Evolutionary conservation across 2,329 filamentous ascomycete genomes (phyloP).

Genomic region (Xylaria sp.): DNA sequence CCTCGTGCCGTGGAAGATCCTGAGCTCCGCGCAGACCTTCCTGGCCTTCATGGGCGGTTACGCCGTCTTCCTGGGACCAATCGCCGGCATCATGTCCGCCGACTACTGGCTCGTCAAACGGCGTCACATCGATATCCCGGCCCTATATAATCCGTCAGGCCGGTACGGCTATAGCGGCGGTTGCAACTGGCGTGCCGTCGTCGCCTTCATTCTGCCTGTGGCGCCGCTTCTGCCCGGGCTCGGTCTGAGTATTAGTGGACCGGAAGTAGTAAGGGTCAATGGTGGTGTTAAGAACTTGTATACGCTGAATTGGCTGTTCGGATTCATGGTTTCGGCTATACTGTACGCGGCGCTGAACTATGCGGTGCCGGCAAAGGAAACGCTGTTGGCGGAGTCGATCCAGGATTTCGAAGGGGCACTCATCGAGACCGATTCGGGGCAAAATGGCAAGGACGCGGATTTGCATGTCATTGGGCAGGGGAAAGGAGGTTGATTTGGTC

Average conservation of each 20-base stretch:
- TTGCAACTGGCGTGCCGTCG: constrained; percentile 62
- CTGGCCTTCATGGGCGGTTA: constrained; percentile 66
- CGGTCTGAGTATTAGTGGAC: constrained; percentile 44
- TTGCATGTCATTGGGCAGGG: not conserved
- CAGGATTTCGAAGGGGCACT: constrained; percentile 38
- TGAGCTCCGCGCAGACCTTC: constrained; percentile 59
- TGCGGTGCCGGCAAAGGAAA: constrained; percentile 52
- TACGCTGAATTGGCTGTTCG: constrained; percentile 67
- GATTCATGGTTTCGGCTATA: constrained; percentile 58
- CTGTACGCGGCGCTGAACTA: constrained; percentile 57
- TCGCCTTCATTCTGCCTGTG: constrained; percentile 60
- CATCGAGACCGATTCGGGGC: constrained; percentile 26
- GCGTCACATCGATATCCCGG: constrained; percentile 50
- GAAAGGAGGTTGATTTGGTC: constrained; percentile 1
- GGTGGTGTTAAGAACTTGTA: constrained; percentile 59
- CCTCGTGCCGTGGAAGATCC: constrained; percentile 68
- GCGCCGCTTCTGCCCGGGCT: constrained; percentile 61
- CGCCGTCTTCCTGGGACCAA: constrained; percentile 64
- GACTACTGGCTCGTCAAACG: constrained; percentile 63
- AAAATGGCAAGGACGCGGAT: constrained; percentile 20
- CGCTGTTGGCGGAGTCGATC: constrained; percentile 47
- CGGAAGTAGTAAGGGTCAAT: constrained; percentile 31
- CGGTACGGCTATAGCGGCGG: constrained; percentile 51
- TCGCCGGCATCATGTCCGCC: constrained; percentile 61
- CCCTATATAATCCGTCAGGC: constrained; percentile 41